Evolutionary conservation across 306 rosid species (phyloP).

Genomic region (Argentina anserina): DNA sequence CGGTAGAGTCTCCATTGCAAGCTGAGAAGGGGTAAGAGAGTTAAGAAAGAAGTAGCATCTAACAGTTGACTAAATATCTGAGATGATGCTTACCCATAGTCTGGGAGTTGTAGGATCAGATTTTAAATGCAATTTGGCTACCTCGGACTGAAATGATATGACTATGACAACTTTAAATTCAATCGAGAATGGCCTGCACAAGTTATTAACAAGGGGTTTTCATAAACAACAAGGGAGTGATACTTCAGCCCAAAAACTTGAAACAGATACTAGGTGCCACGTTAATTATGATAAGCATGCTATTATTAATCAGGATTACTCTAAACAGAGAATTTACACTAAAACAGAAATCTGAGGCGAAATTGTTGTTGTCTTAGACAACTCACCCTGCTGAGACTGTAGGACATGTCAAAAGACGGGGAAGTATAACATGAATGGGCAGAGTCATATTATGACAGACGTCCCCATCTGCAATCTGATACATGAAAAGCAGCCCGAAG

Average conservation of each 20-base stretch:
- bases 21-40: constrained; percentile 37
- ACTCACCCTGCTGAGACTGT: constrained; percentile 86
- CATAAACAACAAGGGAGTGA: background rate
- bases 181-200: constrained; percentile 85
- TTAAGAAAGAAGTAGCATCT: background rate
- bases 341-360: constrained; percentile 3
- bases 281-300: background rate
- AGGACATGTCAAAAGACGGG: constrained; percentile 92
- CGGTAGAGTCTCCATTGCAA: constrained; percentile 79
- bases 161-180: constrained; percentile 75
- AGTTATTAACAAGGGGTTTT: background rate
- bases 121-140: constrained; percentile 60
- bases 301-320: background rate
- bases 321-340: background rate
- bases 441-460: constrained; percentile 57
- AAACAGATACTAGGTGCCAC: background rate
- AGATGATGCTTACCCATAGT: constrained; percentile 63
- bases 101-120: constrained; percentile 78
- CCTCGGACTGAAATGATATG: constrained; percentile 70
- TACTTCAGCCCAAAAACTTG: background rate
- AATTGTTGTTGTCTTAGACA: background rate
- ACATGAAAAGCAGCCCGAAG: constrained; percentile 9
- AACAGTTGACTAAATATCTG: background rate
- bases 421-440: constrained; percentile 71
- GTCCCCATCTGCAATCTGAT: constrained; percentile 91